Conservation (phyloP, 139 green algal species). For the Dunaliella primolecta region DNA sequence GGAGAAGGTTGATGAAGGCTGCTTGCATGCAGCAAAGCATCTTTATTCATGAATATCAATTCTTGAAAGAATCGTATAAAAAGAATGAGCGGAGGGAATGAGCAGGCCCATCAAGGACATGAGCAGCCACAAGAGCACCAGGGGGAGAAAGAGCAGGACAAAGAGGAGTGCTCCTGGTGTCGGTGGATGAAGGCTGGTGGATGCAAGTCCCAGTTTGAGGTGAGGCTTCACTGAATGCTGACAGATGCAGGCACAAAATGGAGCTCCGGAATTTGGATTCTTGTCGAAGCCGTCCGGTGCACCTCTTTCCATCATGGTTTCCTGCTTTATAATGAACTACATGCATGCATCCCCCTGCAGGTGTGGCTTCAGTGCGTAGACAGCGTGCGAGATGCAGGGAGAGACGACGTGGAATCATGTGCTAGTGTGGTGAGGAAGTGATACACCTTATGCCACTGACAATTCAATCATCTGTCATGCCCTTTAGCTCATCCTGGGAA, state of each 20-base stretch:
- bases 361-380: slow-evolving; percentile 22
- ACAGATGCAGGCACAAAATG: no score
- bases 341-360: background rate
- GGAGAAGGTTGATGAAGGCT: no score
- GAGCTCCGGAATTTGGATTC: no score
- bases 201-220: background rate
- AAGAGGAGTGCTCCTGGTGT: background rate
- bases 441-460: background rate
- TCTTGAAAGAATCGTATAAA: no score
- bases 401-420: slow-evolving; percentile 22
- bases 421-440: slow-evolving; percentile 4
- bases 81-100: no score
- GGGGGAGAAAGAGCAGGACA: background rate
- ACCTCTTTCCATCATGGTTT: background rate
- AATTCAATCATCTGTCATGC: background rate
- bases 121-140: no score
- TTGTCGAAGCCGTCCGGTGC: no score
- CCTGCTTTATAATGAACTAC: background rate
- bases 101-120: no score
- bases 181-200: background rate
- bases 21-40: no score
- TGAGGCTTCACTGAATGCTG: no score
- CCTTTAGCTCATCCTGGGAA: background rate
- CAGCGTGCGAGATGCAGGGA: slow-evolving; percentile 15
- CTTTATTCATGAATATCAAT: no score